Conservation (phyloP, 1,139 yeast species). For the Magnusiomyces magnusii region DNA sequence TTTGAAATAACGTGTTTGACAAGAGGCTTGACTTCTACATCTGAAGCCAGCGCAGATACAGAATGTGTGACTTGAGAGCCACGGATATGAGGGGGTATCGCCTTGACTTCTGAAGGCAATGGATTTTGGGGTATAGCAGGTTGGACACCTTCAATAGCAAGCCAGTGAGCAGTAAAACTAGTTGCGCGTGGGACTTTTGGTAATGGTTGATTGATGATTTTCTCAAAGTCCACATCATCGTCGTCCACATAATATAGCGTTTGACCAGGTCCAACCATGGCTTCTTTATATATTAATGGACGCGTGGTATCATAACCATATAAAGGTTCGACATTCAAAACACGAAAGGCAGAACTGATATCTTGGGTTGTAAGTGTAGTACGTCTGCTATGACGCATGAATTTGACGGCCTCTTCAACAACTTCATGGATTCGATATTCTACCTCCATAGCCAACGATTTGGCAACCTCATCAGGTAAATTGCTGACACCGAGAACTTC, state of each 20-base stretch:
- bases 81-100: constrained; percentile 38
- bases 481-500: constrained; percentile 76
- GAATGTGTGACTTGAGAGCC: constrained; percentile 34
- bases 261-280: constrained; percentile 88
- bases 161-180: constrained; percentile 96
- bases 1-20: constrained; percentile 96
- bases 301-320: constrained; percentile 41
- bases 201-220: constrained; percentile 83
- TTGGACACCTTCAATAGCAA: constrained; percentile 97
- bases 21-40: constrained; percentile 79
- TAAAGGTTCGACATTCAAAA: constrained; percentile 70
- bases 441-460: constrained; percentile 96
- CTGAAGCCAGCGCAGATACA: constrained; percentile 36
- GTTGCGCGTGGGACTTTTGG: constrained; percentile 94
- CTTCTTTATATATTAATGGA: constrained; percentile 68
- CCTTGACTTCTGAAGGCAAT: constrained; percentile 45
- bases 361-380: constrained; percentile 76
- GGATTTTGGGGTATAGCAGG: constrained; percentile 98
- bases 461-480: constrained; percentile 86
- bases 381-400: constrained; percentile 91
- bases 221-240: constrained; percentile 91
- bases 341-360: constrained; percentile 71
- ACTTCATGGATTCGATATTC: constrained; percentile 96
- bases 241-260: constrained; percentile 86
- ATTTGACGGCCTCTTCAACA: constrained; percentile 88